Evolutionary conservation across 2,329 filamentous ascomycete species (phyloP), one percentile per base, ranked within the genome.

Genomic region (Fusarium austroafricanum): DNA sequence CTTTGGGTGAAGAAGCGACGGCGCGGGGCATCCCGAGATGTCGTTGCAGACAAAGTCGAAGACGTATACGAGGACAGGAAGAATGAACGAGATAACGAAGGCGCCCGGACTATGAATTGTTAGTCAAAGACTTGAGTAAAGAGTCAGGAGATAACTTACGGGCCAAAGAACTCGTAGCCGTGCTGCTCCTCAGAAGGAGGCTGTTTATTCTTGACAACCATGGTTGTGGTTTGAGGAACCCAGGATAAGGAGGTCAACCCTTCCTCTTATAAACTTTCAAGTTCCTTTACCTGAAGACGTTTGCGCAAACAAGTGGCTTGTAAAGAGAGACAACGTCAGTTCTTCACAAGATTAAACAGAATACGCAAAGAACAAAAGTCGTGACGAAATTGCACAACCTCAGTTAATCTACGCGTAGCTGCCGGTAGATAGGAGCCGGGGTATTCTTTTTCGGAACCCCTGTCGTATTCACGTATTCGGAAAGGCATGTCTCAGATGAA

Each of bases 41-140:
- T 98, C 94, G 81, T 97, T 98, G 86, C 95, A 97, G 73, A 91
- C 83, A 76, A 97, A 97, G 45, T 90, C 86, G 76, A 95, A 90
- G 72, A 89, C 77, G 80, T 96, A 97, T 72, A 93, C 87, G 68
- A 94, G 85, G 40, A 94, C 63, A 0, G 95, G 95, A 1, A 97
- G 88, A 57, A 90, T 90, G 73, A 96, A 90, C 10, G 92, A 92
- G 75, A 98, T 92, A 64, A 82, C 86, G 63, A 90, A 87, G 35
- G 92, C 93, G 56, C 94, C 94, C 40, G 90, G 83, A 55, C 94
- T 96, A 47, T 8, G 42, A 11, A 18, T n/a, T 49, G 45, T 74
- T 53, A 69, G 61, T 18, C 31, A 2, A n/a, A 11, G 17, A 23
- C 4, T 45, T 43, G 12, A 29, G 10, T 20, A 15, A 29, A 42